Percentiles rank a stretch among this genome's conserved stretches.
Conservation (phyloP, 1,284 basidiomycete species). For the Ganoderma lucidum region DNA sequence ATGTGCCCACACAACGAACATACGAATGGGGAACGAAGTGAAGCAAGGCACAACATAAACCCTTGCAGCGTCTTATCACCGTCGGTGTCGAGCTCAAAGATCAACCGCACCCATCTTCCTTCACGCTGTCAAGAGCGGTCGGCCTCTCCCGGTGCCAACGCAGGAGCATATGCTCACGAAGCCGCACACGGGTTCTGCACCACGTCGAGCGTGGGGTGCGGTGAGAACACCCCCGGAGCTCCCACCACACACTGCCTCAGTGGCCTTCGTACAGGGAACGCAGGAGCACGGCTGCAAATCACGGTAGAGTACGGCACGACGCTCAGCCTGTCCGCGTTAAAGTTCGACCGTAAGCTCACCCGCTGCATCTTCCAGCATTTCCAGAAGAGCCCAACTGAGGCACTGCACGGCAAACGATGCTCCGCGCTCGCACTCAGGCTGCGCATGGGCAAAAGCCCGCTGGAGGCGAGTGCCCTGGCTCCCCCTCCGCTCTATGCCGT, state of each 20-base stretch:
- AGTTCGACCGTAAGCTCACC: conserved; percentile 1
- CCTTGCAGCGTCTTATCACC: not conserved
- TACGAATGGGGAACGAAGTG: not conserved
- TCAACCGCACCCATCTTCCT: conserved; percentile 12
- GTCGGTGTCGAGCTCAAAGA: conserved; percentile 10
- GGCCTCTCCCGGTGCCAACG: conserved; percentile 19
- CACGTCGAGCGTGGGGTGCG: conserved; percentile 25
- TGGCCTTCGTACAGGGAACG: not conserved
- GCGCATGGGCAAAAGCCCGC: conserved; percentile 1
- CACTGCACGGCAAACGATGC: conserved; percentile 2
- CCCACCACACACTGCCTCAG: conserved; percentile 5
- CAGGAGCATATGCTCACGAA: conserved; percentile 36
- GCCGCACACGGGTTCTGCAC: conserved; percentile 16
- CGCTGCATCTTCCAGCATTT: not conserved
- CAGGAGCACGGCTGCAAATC: conserved; percentile 14
- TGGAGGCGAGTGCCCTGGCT: not conserved
- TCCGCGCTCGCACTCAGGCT: conserved; percentile 11
- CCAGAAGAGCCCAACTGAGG: conserved; percentile 7
- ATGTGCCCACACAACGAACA: not conserved
- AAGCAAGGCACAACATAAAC: not conserved
- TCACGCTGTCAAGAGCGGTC: conserved; percentile 17
- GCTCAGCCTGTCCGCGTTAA: not conserved
- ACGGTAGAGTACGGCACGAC: not conserved
- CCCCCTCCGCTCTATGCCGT: not conserved
- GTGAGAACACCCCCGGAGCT: conserved; percentile 20